Base-by-base conservation (phyloP, 2,329 filamentous ascomycete genomes). In the Mycogone perniciosa region DNA sequence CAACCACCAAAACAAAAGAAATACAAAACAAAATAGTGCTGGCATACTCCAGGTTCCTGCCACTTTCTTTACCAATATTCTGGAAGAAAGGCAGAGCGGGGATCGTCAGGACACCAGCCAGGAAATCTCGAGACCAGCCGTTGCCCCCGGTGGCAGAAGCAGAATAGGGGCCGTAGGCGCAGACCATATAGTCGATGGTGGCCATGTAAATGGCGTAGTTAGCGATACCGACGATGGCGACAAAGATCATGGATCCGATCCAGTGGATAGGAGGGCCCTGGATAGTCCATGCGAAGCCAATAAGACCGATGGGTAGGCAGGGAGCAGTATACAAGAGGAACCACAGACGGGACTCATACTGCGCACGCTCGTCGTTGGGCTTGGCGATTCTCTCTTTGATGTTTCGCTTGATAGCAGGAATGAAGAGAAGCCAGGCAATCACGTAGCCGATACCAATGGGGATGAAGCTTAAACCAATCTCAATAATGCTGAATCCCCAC, bases 201-300 rank as follows among this genome's bases (percentile, higher is more conserved):
- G 84, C 82, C 81, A 87, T 86, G 69, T 88, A 88, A 52, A 88
- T 87, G 33, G 79, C 72, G 37, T 85, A 86, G 60, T 89, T 89
- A 50, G 85, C 85, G 46, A 89, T 83, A 26, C 84, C 86, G 46
- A 89, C 82, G 41, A 87, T 71, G 11, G 74, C 75, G 1, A 77
- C 75, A 56, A 84, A 87, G 43, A 88, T 68, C 71, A 85, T 79
- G 2, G 82, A 81, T 0, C 76, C 82, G 26, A 87, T 80, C 85
- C 86, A 89, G 56, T 81, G 81, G 4, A 85, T 63, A 29, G 78
- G 67, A 1, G 83, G 84, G 0, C 83, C 83, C 29, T 81, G 75
- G 0, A 79, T 80, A 0, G 82, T 85, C 77, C 82, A 86, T 0
- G 82, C 84, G 59, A 89, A 88, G 1, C 84, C 79, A 39, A 88